Conservation (phyloP, 495 filamentous ascomycete species). For the Aspergillus hancockii region DNA sequence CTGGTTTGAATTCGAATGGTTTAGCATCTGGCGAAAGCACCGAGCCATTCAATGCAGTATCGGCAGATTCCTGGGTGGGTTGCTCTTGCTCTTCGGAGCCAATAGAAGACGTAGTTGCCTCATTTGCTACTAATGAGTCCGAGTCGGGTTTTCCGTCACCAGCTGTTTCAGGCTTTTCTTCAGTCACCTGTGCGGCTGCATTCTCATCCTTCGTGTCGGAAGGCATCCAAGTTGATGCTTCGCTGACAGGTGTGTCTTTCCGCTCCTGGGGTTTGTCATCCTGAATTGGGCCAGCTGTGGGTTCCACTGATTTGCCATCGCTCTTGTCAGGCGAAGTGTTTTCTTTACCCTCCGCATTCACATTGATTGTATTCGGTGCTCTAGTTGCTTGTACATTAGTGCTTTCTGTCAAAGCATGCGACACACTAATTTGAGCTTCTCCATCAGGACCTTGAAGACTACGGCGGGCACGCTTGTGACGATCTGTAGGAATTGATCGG, state of each 20-base stretch:
- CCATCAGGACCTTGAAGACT: conserved; percentile 61
- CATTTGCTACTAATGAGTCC: not conserved
- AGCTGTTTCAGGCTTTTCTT: conserved; percentile 11
- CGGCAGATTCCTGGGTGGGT: conserved; percentile 21
- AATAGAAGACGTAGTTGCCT: not conserved
- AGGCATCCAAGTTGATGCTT: conserved; percentile 44
- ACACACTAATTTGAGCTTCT: conserved; percentile 69
- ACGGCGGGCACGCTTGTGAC: conserved; percentile 71
- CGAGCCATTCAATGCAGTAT: conserved; percentile 27
- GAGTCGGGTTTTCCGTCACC: conserved; percentile 1
- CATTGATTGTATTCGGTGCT: conserved; percentile 24
- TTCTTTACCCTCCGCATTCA: conserved; percentile 48
- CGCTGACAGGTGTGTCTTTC: conserved; percentile 38
- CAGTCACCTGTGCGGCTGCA: conserved; percentile 26
- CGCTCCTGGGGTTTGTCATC: conserved; percentile 31
- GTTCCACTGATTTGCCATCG: not conserved
- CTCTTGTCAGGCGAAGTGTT: conserved; percentile 36
- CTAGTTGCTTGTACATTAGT: conserved; percentile 38
- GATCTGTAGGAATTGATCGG: conserved; percentile 44
- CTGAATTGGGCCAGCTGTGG: not conserved
- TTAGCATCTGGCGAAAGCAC: conserved; percentile 66
- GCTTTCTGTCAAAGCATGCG: conserved; percentile 48
- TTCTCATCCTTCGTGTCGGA: conserved; percentile 44
- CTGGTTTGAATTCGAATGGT: conserved; percentile 63
- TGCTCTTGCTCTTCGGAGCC: conserved; percentile 16